Conservation (phyloP, 306 rosid genomes). For the Carpinus viminea region DNA sequence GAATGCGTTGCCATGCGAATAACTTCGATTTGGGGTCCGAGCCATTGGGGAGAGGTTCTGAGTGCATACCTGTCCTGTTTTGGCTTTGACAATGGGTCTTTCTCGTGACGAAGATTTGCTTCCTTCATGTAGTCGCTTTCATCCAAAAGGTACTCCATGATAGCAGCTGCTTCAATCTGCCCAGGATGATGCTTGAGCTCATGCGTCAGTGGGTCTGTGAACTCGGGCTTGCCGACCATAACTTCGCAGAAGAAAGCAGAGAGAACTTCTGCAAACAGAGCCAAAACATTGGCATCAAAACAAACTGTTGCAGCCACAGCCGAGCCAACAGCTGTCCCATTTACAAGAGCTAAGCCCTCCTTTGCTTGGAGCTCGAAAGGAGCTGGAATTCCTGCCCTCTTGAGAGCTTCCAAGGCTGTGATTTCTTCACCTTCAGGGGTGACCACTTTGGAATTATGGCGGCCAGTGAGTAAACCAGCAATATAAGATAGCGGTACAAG, state of each 20-base stretch:
- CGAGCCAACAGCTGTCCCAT: conserved; percentile 39
- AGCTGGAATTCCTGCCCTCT: conserved; percentile 28
- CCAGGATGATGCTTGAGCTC: conserved; percentile 46
- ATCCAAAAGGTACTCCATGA: conserved; percentile 34
- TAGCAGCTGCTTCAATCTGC: conserved; percentile 40
- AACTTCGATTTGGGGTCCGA: conserved; percentile 42
- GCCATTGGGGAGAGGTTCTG: conserved; percentile 45
- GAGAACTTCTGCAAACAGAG: conserved; percentile 29
- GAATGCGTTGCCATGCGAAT: conserved; percentile 39
- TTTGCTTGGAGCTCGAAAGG: conserved; percentile 45
- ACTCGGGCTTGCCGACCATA: conserved; percentile 39
- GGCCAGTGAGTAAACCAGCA: conserved; percentile 36
- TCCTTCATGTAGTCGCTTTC: conserved; percentile 34
- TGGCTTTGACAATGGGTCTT: conserved; percentile 37
- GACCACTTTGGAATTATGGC: conserved; percentile 38
- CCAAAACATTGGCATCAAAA: conserved; percentile 36
- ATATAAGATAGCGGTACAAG: conserved; percentile 44
- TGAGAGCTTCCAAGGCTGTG: conserved; percentile 32
- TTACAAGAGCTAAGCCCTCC: conserved; percentile 45
- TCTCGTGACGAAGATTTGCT: conserved; percentile 32
- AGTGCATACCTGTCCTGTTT: conserved; percentile 43
- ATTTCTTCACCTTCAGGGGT: conserved; percentile 25
- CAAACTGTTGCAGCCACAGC: conserved; percentile 40
- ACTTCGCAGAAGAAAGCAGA: conserved; percentile 40
- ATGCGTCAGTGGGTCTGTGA: conserved; percentile 39